These are phyloP conservation scores for Calcarisporium arbuscula DNA, from an alignment of 2,329 filamentous ascomycete genomes.

Conservation along the genomic window DNA sequence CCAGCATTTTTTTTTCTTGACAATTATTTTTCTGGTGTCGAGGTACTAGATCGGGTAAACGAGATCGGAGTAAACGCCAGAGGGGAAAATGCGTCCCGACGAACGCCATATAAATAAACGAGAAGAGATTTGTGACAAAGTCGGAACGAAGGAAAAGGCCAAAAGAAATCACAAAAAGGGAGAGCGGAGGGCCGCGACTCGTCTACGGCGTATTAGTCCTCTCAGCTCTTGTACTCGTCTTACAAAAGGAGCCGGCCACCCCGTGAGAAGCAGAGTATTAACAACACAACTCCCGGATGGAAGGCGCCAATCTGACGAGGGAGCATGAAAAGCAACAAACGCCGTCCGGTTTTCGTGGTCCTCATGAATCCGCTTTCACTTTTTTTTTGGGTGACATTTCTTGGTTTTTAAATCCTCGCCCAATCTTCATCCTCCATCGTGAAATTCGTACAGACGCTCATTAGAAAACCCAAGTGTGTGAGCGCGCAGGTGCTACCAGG, in stretches of 20 bases:
- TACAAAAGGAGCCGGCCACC: constrained; percentile 41
- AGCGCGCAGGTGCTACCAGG: constrained; percentile 7
- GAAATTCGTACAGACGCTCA: constrained; percentile 13
- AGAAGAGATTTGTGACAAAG: constrained; percentile 15
- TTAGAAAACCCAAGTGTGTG: constrained; percentile 14
- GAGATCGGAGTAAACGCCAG: constrained; percentile 16
- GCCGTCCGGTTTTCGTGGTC: constrained; percentile 17
- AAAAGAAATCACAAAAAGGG: constrained; percentile 12
- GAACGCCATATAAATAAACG: constrained; percentile 20
- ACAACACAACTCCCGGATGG: constrained; percentile 35
- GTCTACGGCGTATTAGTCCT: constrained; percentile 25
- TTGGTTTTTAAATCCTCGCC: constrained; percentile 13
- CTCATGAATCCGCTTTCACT: constrained; percentile 16
- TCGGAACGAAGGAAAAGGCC: constrained; percentile 9
- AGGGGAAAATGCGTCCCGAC: constrained; percentile 15
- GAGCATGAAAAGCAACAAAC: constrained; percentile 32
- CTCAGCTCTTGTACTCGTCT: constrained; percentile 36
- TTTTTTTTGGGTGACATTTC: constrained; percentile 16
- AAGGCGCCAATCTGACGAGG: constrained; percentile 45
- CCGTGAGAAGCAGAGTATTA: constrained; percentile 42
- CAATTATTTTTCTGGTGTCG: too few relatives aligned
- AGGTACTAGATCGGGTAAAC: too few relatives aligned
- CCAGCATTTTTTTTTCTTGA: too few relatives aligned
- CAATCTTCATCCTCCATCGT: constrained; percentile 15
- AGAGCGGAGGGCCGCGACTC: constrained; percentile 23